Conservation (phyloP, 2,329 filamentous ascomycete genomes). For the Dactylonectria macrodidyma region DNA sequence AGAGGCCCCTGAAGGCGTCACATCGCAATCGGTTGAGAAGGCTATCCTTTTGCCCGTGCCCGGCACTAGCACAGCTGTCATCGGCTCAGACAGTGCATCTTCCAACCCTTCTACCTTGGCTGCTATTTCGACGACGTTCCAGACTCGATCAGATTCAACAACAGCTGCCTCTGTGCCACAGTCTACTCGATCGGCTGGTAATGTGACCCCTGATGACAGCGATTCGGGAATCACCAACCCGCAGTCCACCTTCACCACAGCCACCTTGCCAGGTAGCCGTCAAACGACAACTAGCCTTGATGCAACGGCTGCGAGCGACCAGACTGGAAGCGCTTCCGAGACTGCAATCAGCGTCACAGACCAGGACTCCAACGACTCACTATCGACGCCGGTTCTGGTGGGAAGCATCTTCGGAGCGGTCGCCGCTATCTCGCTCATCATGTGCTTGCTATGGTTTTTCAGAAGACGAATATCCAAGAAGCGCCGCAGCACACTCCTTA, state of each 20-base stretch:
- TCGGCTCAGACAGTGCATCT: slow-evolving; percentile 2
- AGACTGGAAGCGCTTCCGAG: slow-evolving; percentile 35
- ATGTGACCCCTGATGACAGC: slow-evolving; percentile 22
- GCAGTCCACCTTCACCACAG: slow-evolving; percentile 37
- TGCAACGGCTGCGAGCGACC: slow-evolving; percentile 40
- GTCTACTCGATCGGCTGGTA: slow-evolving; percentile 37
- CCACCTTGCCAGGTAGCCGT: slow-evolving; percentile 38
- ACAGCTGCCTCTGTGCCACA: slow-evolving; percentile 35
- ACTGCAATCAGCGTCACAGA: slow-evolving; percentile 30
- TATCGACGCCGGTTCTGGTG: slow-evolving; percentile 58
- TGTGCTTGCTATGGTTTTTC: slow-evolving; percentile 66
- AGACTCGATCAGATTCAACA: slow-evolving; percentile 36
- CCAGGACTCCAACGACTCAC: slow-evolving; percentile 27
- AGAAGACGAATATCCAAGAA: slow-evolving; percentile 57
- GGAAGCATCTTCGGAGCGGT: slow-evolving; percentile 67
- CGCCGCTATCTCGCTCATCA: slow-evolving; percentile 58
- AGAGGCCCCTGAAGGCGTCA: slow-evolving; percentile 5
- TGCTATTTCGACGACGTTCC: slow-evolving; percentile 37
- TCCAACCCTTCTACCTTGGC: slow-evolving; percentile 25
- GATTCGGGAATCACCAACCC: slow-evolving; percentile 36
- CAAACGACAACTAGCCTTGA: slow-evolving; percentile 41
- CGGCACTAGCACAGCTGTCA: slow-evolving; percentile 4
- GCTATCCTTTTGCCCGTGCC: slow-evolving; percentile 21
- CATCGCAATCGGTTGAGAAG: slow-evolving; percentile 27
- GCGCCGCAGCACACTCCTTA: slow-evolving; percentile 65